A percentile compares a stretch with the other conserved stretches of the same genome.
These are phyloP conservation scores for Sarocladiaceae sp. DNA, from an alignment of 2,329 filamentous ascomycete genomes.

Conservation along the genomic window DNA sequence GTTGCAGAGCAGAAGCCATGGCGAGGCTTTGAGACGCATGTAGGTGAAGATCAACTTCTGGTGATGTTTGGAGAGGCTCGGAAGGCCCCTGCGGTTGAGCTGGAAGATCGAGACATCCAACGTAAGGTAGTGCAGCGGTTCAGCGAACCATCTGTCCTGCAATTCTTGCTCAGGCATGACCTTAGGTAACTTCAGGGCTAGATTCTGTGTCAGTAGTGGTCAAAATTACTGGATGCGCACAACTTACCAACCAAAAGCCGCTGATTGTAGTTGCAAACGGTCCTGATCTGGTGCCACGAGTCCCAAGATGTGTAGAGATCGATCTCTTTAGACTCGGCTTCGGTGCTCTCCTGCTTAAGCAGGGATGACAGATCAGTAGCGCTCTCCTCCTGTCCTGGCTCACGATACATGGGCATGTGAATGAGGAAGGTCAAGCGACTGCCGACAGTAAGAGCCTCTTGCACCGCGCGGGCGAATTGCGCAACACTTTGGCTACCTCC, in stretches of 20 bases:
- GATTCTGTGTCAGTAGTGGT: background rate
- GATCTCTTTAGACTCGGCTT: slow-evolving; percentile 40
- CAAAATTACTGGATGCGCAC: too few relatives aligned
- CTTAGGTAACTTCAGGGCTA: slow-evolving; percentile 54
- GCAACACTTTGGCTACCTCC: slow-evolving; percentile 49
- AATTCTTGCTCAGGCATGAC: slow-evolving; percentile 56
- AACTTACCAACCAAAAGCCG: slow-evolving; percentile 79
- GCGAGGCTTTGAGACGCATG: slow-evolving; percentile 59
- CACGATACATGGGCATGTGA: slow-evolving; percentile 78
- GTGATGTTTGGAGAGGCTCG: slow-evolving; percentile 57
- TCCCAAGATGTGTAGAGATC: slow-evolving; percentile 85
- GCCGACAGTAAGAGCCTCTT: slow-evolving; percentile 72
- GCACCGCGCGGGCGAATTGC: slow-evolving; percentile 80
- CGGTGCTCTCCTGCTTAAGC: slow-evolving; percentile 26
- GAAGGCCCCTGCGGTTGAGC: slow-evolving; percentile 56
- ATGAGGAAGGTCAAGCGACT: slow-evolving; percentile 76
- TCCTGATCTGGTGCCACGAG: slow-evolving; percentile 84
- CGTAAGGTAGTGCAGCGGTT: slow-evolving; percentile 61
- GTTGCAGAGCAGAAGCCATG: slow-evolving; percentile 61
- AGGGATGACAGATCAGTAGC: slow-evolving; percentile 47
- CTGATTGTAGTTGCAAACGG: slow-evolving; percentile 77
- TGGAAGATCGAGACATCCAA: slow-evolving; percentile 52
- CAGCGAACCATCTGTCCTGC: slow-evolving; percentile 65
- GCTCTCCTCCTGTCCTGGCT: slow-evolving; percentile 49
- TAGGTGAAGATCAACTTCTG: slow-evolving; percentile 58